Evolutionary conservation across 495 filamentous ascomycete genomes (phyloP).

Genomic region (Viridothelium virens): DNA sequence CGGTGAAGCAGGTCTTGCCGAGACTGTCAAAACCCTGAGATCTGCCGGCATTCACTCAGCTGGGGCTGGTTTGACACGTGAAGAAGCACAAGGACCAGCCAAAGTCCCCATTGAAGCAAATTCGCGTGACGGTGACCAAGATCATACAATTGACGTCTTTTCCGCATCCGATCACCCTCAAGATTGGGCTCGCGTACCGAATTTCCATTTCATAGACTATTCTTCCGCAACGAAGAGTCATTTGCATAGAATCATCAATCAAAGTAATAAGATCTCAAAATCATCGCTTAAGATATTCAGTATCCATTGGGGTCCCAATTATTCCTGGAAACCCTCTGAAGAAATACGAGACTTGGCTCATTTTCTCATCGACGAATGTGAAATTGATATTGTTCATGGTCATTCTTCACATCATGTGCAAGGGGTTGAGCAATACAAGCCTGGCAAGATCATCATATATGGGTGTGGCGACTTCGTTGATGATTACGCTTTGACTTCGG

Average conservation of each 20-base stretch:
- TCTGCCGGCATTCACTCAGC: slow-evolving; percentile 26
- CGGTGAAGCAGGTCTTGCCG: slow-evolving; percentile 30
- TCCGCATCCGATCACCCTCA: slow-evolving; percentile 24
- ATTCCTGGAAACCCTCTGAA: slow-evolving; percentile 32
- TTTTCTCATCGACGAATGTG: slow-evolving; percentile 41
- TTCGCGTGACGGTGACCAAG: not conserved
- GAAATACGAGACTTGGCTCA: slow-evolving; percentile 34
- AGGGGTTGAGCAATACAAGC: slow-evolving; percentile 36
- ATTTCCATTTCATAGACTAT: slow-evolving; percentile 35
- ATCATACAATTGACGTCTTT: slow-evolving; percentile 20
- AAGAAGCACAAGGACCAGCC: slow-evolving; percentile 32
- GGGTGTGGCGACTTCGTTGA: slow-evolving; percentile 44
- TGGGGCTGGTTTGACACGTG: slow-evolving; percentile 29
- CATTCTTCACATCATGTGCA: slow-evolving; percentile 43
- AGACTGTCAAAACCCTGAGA: slow-evolving; percentile 33
- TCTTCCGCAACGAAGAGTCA: slow-evolving; percentile 20
- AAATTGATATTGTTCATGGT: slow-evolving; percentile 41
- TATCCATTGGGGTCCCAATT: slow-evolving; percentile 42
- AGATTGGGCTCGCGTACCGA: slow-evolving; percentile 19
- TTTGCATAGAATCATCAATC: slow-evolving; percentile 25
- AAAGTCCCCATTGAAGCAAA: slow-evolving; percentile 22
- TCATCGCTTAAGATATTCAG: slow-evolving; percentile 36
- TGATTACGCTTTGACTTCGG: slow-evolving; percentile 36
- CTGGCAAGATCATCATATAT: slow-evolving; percentile 37
- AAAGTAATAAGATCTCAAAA: slow-evolving; percentile 1